Evolutionary conservation across 305 asterid genomes (phyloP).

Genomic region (Solanum hybrid): DNA sequence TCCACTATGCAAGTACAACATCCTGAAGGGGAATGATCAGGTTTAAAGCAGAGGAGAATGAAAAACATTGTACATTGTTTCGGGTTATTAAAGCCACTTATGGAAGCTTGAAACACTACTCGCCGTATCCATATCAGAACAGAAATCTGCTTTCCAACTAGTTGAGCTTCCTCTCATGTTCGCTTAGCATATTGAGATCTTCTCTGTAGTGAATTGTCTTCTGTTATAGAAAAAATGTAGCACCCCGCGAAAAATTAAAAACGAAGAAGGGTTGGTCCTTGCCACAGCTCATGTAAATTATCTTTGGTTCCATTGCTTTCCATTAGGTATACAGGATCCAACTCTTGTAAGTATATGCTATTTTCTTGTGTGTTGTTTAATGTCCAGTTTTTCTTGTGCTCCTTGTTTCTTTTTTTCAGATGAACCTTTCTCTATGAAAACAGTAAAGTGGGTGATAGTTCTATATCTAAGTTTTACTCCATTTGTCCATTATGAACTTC

Average conservation of each 20-base stretch:
- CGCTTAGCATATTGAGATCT: background rate
- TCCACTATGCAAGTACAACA: conserved; percentile 91
- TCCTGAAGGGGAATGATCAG: conserved; percentile 81
- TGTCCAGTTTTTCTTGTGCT: background rate
- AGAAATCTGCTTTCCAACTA: background rate
- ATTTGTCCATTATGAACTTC: background rate
- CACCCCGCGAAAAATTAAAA: background rate
- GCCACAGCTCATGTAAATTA: background rate
- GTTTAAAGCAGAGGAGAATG: conserved; percentile 25
- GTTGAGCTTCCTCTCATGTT: background rate
- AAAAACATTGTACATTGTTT: background rate
- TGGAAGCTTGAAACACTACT: background rate
- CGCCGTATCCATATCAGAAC: background rate
- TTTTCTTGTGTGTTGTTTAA: background rate
- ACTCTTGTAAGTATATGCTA: background rate
- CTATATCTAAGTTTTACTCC: background rate
- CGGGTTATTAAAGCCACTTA: background rate
- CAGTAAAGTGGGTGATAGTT: background rate
- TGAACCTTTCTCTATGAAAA: background rate
- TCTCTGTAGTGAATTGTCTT: background rate
- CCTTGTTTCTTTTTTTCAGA: background rate
- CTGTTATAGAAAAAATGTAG: background rate
- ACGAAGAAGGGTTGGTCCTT: background rate
- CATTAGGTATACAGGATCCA: background rate
- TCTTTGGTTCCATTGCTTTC: background rate